Evolutionary conservation across 768 basidiomycete genomes (phyloP).

Genomic region (Suillus cothurnatus): DNA sequence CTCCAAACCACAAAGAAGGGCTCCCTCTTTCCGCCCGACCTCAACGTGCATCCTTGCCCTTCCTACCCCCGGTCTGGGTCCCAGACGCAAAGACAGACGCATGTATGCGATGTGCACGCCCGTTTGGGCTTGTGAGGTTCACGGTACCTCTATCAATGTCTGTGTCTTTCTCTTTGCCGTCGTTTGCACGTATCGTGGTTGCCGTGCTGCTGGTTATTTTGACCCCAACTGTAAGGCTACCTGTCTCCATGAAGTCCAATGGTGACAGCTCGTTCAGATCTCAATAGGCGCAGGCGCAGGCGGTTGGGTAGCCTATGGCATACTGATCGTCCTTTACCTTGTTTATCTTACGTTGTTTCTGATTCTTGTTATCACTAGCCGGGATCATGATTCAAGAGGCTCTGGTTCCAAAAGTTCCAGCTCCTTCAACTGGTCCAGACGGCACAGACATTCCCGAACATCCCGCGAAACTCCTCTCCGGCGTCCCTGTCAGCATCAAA

Average conservation of each 20-base stretch:
- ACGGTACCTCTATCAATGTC: background rate
- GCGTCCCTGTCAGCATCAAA: constrained; percentile 52
- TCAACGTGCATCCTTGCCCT: constrained; percentile 46
- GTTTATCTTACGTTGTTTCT: too few relatives aligned
- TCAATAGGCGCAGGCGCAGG: too few relatives aligned
- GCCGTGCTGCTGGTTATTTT: too few relatives aligned
- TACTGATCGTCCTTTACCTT: too few relatives aligned
- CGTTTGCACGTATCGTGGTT: too few relatives aligned
- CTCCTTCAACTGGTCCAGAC: constrained; percentile 15
- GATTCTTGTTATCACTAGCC: too few relatives aligned
- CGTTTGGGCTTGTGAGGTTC: constrained; percentile 56
- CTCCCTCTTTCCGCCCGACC: constrained; percentile 1
- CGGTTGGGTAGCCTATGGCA: too few relatives aligned
- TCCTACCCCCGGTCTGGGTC: constrained; percentile 92
- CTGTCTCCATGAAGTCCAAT: too few relatives aligned
- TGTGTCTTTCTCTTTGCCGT: constrained; percentile 3
- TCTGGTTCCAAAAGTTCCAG: constrained; percentile 9
- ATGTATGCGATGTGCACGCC: constrained; percentile 82
- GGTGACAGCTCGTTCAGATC: too few relatives aligned
- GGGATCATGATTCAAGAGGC: constrained; percentile 44
- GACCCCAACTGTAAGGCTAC: too few relatives aligned
- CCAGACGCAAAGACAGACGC: constrained; percentile 81
- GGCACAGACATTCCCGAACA: constrained; percentile 6
- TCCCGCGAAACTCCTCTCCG: constrained; percentile 30
- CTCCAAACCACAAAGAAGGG: background rate